Evolutionary conservation across 2,329 filamentous ascomycete genomes (phyloP).

Genomic region (Phialophora macrospora): DNA sequence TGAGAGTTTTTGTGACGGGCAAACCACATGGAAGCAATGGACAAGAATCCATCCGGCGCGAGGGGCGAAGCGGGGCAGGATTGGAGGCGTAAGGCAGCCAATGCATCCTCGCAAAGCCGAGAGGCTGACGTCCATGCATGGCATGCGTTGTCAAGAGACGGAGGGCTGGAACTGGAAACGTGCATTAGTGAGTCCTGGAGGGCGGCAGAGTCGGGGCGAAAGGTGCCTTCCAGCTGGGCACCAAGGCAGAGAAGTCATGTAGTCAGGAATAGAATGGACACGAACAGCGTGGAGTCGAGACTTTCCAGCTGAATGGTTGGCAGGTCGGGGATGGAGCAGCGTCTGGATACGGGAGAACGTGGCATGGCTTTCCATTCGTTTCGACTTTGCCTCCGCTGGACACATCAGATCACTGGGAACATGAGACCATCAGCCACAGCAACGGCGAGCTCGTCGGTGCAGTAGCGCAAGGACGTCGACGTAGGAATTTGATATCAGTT

Average conservation of each 20-base stretch:
- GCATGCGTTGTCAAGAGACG: conserved; percentile 32
- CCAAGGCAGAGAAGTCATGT: conserved; percentile 16
- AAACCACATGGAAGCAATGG: conserved; percentile 12
- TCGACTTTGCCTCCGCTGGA: background rate
- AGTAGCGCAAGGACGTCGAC: background rate
- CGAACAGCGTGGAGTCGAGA: conserved; percentile 9
- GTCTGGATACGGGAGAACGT: background rate
- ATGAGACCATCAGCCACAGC: background rate
- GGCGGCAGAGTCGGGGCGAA: conserved; percentile 27
- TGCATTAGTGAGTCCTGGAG: conserved; percentile 28
- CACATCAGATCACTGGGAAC: background rate
- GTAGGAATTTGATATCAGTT: background rate
- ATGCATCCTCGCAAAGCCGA: conserved; percentile 25
- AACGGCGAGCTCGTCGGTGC: background rate
- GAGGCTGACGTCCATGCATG: conserved; percentile 25
- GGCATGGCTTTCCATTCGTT: background rate
- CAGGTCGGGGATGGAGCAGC: conserved; percentile 6
- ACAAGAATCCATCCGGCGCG: background rate
- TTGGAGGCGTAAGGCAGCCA: conserved; percentile 32
- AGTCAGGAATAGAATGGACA: conserved; percentile 30
- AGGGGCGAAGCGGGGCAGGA: conserved; percentile 19
- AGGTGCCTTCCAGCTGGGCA: conserved; percentile 6
- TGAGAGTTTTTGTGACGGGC: conserved; percentile 10
- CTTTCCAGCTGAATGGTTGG: conserved; percentile 22
- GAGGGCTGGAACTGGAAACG: conserved; percentile 33